Evolutionary conservation across 176 grass and related monocot species (phyloP).

Genomic region (Cenchrus americanus): DNA sequence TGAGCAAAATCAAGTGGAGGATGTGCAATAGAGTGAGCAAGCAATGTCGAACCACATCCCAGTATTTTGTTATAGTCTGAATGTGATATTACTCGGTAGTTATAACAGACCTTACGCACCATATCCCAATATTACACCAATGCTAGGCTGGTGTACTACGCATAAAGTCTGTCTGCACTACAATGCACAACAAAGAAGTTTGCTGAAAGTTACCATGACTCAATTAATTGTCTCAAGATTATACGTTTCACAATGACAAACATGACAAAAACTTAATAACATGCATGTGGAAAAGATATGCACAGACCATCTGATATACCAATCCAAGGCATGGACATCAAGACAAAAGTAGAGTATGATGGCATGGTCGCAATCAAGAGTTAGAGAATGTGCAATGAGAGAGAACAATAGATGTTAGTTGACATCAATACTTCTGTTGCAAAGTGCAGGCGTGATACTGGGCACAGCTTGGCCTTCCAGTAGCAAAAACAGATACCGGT

Average conservation of each 20-base stretch:
- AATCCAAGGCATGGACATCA: neutral
- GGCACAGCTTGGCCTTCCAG: constrained; percentile 10
- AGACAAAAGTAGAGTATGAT: neutral
- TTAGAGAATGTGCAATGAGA: neutral
- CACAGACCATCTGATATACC: neutral
- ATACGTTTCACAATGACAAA: neutral
- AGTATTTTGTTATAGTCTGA: neutral
- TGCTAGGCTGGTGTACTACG: neutral
- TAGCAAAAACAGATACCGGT: neutral
- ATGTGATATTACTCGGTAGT: neutral
- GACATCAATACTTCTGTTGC: neutral
- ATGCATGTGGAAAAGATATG: neutral
- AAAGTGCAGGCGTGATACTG: neutral
- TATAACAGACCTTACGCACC: neutral
- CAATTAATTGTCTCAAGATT: neutral
- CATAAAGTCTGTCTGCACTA: too few species aligned
- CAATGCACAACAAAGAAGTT: neutral
- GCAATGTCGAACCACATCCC: neutral
- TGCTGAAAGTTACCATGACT: neutral
- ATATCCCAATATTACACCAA: neutral
- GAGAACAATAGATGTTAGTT: neutral
- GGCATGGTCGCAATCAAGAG: neutral
- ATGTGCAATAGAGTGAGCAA: neutral
- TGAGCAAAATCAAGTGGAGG: neutral
- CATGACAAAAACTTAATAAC: neutral